phyloP scores from a whole-genome alignment of 2,329 filamentous ascomycete genomes.

The Cadophora sp. region DNA sequence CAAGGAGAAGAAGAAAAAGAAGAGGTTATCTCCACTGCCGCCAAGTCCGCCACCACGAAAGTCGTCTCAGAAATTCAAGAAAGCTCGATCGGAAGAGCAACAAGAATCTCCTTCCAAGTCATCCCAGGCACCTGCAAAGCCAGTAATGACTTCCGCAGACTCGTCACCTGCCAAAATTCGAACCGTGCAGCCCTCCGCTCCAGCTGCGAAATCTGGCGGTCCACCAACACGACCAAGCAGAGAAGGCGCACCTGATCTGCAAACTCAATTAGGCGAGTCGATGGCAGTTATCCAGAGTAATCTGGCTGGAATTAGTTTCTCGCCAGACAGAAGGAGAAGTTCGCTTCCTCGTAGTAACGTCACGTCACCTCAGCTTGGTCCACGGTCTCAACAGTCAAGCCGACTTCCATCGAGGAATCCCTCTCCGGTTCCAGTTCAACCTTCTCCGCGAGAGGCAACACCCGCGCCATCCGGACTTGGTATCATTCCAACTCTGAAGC shows the following conservation, averaged over 20 bases:
- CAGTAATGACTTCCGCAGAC: constrained; percentile 21
- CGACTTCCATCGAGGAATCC: constrained; percentile 45
- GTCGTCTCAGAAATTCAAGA: constrained; percentile 62
- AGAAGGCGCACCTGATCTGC: constrained; percentile 69
- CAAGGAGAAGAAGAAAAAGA: constrained; percentile 52
- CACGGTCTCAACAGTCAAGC: constrained; percentile 44
- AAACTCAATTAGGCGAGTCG: constrained; percentile 58
- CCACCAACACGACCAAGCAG: constrained; percentile 69
- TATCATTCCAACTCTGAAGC: constrained; percentile 40
- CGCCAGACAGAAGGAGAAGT: constrained; percentile 37
- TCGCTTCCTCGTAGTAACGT: constrained; percentile 28
- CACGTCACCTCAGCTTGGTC: constrained; percentile 37
- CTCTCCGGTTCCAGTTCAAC: constrained; percentile 44
- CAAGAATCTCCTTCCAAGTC: constrained; percentile 50
- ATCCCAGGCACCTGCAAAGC: constrained; percentile 42
- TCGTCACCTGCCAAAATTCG: constrained; percentile 27
- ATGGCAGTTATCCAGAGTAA: constrained; percentile 69
- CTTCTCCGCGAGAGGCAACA: constrained; percentile 40
- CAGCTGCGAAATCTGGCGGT: constrained; percentile 26
- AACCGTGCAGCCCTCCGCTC: background rate
- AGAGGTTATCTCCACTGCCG: constrained; percentile 54
- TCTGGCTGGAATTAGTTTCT: constrained; percentile 44
- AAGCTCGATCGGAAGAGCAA: constrained; percentile 46
- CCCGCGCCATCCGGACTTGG: constrained; percentile 41
- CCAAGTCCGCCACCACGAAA: constrained; percentile 68